Base-by-base conservation (phyloP, 2,329 filamentous ascomycete species). In the Penicillium italicum region DNA sequence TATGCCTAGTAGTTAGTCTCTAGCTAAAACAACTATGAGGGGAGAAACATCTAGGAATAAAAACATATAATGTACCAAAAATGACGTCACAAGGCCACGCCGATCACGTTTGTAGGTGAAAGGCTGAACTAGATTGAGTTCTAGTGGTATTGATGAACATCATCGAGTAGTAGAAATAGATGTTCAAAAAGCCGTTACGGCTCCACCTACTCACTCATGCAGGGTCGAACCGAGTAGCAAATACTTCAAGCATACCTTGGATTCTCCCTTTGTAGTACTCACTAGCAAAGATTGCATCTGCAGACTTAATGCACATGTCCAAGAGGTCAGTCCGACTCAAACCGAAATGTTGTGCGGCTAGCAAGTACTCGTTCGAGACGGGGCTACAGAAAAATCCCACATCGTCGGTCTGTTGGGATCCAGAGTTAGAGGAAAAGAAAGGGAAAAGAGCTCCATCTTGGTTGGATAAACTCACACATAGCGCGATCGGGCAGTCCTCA, bases 371-470 rank as follows among this genome's bases (percentile, higher is more conserved):
- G 62, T 91, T 86, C 0, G 88, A 91, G 4, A 92, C 73, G 0
- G 83, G 79, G 66, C 88, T 92, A 47, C 86, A 86, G 65, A 94
- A 94, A 22, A 94, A 84, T 2, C 89, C 90, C 10, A 93, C 87
- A 65, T 94, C 89, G 68, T 94, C 90, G 1, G 90, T 94, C 88
- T 91, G 57, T 18, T 20, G 34, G 38, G 34, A 18, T 50, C 28
- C 40, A 33, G 2, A 43, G 22, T 50, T 45, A 42, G 56, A 16
- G 49, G 16, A n/a, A 49, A 11, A 14, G 28, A 44, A 44, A 40
- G 6, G 26, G 4, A 6, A 28, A 9, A 45, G 50, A 45, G 50
- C 50, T 38, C 28, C 9, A 12, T 24, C 16, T 9, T 14, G 3
- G 20, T 42, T 28, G 43, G 11, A 8, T 31, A 41, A 48, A 82